Conservation (phyloP, 2,329 filamentous ascomycete species). For the Fonsecaea pedrosoi region DNA sequence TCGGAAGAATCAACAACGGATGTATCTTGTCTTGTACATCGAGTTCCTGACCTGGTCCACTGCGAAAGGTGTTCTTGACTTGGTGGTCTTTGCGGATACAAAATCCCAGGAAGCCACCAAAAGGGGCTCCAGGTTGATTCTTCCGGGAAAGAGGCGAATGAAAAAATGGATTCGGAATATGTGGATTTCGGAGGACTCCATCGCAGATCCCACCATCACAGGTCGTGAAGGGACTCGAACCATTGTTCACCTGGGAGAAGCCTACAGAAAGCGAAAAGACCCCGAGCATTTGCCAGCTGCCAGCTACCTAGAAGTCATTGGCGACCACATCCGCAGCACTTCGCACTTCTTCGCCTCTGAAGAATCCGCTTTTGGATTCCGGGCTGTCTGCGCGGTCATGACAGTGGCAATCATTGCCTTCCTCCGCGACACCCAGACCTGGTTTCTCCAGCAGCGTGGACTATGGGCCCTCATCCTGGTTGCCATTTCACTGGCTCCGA, state of each 20-base stretch:
- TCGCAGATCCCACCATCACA: slow-evolving; percentile 2
- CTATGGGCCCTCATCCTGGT: slow-evolving; percentile 20
- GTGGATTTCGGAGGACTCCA: not conserved
- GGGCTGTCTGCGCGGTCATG: slow-evolving; percentile 23
- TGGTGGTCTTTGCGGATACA: not conserved
- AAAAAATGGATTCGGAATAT: slow-evolving; percentile 5
- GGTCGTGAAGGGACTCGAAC: slow-evolving; percentile 4
- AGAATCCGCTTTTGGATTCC: slow-evolving; percentile 56
- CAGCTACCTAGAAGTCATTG: slow-evolving; percentile 65
- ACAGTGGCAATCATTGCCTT: slow-evolving; percentile 23
- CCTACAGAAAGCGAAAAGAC: slow-evolving; percentile 50
- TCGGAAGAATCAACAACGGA: not conserved
- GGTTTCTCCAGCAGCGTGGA: slow-evolving; percentile 19
- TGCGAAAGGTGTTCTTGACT: not conserved
- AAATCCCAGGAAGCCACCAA: not conserved
- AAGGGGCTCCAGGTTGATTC: not conserved
- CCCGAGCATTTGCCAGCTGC: slow-evolving; percentile 73
- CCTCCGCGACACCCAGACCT: slow-evolving; percentile 10
- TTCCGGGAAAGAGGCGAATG: slow-evolving; percentile 1
- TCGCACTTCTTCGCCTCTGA: slow-evolving; percentile 66
- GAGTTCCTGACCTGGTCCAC: slow-evolving; percentile 4
- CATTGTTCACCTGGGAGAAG: slow-evolving; percentile 2
- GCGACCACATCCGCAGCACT: slow-evolving; percentile 65
- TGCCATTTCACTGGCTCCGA: slow-evolving; percentile 17
- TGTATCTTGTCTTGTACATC: slow-evolving; percentile 8